Percentiles rank a stretch among this genome's conserved stretches.
Evolutionary conservation across 495 filamentous ascomycete species (phyloP).

Genomic region (Penicillium cataractarum): DNA sequence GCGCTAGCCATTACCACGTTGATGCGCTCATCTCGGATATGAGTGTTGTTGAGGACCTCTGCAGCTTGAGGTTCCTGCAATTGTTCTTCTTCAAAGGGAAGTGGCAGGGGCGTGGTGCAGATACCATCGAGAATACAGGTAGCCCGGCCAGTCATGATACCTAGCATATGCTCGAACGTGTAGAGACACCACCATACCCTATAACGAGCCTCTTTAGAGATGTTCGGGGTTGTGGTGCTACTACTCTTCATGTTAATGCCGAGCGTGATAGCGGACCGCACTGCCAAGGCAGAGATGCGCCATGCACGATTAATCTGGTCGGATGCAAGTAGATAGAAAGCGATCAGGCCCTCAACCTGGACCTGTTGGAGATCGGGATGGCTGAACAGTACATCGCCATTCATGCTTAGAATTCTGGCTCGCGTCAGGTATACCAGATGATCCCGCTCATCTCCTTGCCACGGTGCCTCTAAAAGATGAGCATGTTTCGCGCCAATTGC

Average conservation of each 20-base stretch:
- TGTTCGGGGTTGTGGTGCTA: constrained; percentile 48
- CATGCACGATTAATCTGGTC: constrained; percentile 65
- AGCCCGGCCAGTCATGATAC: constrained; percentile 68
- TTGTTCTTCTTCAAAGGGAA: constrained; percentile 59
- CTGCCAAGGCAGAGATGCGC: constrained; percentile 61
- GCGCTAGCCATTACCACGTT: constrained; percentile 42
- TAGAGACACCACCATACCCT: constrained; percentile 71
- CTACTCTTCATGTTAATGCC: constrained; percentile 68
- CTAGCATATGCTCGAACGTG: constrained; percentile 61
- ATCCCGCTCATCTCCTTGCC: constrained; percentile 53
- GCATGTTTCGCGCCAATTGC: constrained; percentile 64
- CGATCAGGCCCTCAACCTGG: constrained; percentile 52
- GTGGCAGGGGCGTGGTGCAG: constrained; percentile 63
- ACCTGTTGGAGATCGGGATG: constrained; percentile 55
- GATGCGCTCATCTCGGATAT: constrained; percentile 42
- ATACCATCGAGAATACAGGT: constrained; percentile 60
- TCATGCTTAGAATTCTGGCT: constrained; percentile 20
- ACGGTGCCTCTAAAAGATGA: constrained; percentile 55
- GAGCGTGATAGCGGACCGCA: constrained; percentile 62
- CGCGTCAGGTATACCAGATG: constrained; percentile 45
- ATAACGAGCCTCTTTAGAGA: constrained; percentile 64
- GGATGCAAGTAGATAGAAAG: constrained; percentile 56
- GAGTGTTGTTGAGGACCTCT: constrained; percentile 36
- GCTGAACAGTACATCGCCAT: constrained; percentile 41
- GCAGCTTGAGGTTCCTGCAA: constrained; percentile 38